Percentiles rank a stretch among this genome's conserved stretches.
Evolutionary conservation across 2,329 filamentous ascomycete species (phyloP).

Genomic region (Didymella keratinophila): DNA sequence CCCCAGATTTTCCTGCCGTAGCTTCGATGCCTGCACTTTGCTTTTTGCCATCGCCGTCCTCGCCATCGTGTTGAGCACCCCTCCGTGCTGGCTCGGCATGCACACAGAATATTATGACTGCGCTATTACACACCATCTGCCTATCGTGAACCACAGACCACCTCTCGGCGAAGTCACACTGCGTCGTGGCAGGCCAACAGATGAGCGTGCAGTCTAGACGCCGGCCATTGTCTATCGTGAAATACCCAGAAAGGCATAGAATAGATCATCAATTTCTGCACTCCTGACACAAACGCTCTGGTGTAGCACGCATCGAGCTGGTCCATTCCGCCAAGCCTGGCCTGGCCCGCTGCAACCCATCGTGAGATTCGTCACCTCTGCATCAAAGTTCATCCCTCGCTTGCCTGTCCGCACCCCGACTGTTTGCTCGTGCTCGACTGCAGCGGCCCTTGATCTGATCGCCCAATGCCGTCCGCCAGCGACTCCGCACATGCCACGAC

Average conservation of each 20-base stretch:
- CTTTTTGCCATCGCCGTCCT: conserved; percentile 1
- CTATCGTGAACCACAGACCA: conserved; percentile 20
- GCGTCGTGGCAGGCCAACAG: conserved; percentile 22
- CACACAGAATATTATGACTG: conserved; percentile 12
- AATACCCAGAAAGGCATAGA: conserved; percentile 44
- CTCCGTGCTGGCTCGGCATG: conserved; percentile 1
- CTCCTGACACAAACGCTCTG: conserved; percentile 27
- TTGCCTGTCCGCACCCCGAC: conserved; percentile 5
- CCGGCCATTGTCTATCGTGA: conserved; percentile 43
- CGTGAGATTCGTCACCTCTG: conserved; percentile 20
- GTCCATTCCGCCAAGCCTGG: conserved; percentile 33
- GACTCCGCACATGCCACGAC: conserved; percentile 44
- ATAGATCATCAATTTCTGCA: conserved; percentile 33
- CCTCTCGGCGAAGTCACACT: conserved; percentile 18
- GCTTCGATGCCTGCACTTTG: conserved; percentile 5
- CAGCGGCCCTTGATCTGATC: conserved; percentile 31
- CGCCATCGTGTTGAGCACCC: conserved; percentile 12
- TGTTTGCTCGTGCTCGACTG: conserved; percentile 31
- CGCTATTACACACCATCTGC: conserved; percentile 10
- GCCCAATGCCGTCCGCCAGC: conserved; percentile 42
- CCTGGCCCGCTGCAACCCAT: conserved; percentile 11
- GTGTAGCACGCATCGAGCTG: conserved; percentile 30
- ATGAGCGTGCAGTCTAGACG: conserved; percentile 35
- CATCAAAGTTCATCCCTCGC: conserved; percentile 19
- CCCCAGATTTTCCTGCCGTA: conserved; percentile 16